These are phyloP conservation scores for Pezicula carpinea DNA, from an alignment of 2,329 filamentous ascomycete genomes.

Conservation along the genomic window DNA sequence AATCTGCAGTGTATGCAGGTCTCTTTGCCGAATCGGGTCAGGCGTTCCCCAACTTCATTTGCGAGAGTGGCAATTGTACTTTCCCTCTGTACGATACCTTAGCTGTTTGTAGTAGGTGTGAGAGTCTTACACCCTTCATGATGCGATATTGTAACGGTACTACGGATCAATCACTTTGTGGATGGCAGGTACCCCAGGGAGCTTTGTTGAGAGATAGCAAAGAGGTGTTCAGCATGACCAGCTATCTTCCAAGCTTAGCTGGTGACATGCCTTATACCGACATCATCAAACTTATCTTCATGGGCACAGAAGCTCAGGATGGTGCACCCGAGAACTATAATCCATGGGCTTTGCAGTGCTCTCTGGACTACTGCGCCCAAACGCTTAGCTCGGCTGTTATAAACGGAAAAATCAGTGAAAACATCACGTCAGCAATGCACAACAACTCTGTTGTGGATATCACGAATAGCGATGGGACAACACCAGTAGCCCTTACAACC, in stretches of 20 bases:
- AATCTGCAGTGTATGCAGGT: not conserved
- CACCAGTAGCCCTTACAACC: not conserved
- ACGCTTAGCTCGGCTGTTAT: not conserved
- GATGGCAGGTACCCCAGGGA: slow-evolving; percentile 1
- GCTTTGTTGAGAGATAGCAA: not conserved
- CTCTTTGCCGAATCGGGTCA: not conserved
- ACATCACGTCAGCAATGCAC: not conserved
- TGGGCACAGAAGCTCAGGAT: not conserved
- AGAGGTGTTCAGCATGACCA: slow-evolving; percentile 2
- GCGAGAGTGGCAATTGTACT: not conserved
- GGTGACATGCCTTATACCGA: not conserved
- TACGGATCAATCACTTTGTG: not conserved
- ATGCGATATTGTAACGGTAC: not conserved
- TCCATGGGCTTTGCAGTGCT: not conserved
- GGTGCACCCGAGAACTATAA: not conserved
- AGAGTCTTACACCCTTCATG: not conserved
- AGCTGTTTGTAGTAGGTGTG: not conserved
- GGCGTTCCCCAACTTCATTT: not conserved
- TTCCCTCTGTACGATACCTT: not conserved
- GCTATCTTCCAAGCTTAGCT: not conserved
- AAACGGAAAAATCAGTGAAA: not conserved
- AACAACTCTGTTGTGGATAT: slow-evolving; percentile 1
- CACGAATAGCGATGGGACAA: not conserved
- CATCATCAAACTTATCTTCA: slow-evolving; percentile 1
- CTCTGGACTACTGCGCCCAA: not conserved